Percentiles rank a stretch among this genome's conserved stretches.
These are phyloP conservation scores for Corymbia maculata DNA, from an alignment of 345 rosid species.

Conservation along the genomic window DNA sequence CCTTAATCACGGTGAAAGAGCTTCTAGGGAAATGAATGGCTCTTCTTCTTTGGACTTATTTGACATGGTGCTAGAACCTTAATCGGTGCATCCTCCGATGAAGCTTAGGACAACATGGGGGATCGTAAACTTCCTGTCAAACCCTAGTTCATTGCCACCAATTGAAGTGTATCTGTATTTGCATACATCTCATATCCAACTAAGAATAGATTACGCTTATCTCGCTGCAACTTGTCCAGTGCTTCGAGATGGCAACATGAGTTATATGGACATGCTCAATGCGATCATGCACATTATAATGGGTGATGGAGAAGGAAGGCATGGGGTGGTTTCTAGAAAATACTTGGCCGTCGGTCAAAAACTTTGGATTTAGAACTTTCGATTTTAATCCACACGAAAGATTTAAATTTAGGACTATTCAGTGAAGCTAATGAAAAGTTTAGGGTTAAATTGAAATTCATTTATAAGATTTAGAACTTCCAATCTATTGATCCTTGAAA, in stretches of 20 bases:
- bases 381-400: too few species aligned
- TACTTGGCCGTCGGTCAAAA: background rate
- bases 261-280: constrained; percentile 19
- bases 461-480: background rate
- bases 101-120: background rate
- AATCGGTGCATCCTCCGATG: background rate
- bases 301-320: constrained; percentile 18
- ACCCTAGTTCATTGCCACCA: constrained; percentile 15
- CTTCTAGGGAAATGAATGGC: background rate
- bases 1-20: background rate
- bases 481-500: background rate
- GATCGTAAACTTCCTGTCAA: background rate
- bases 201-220: constrained; percentile 9
- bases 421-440: background rate
- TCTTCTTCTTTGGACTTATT: background rate
- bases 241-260: constrained; percentile 6
- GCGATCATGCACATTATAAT: constrained; percentile 22
- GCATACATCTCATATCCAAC: constrained; percentile 9
- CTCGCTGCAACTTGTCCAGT: background rate
- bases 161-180: constrained; percentile 25
- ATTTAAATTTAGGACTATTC: background rate
- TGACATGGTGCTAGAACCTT: background rate
- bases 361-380: background rate
- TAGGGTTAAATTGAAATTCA: background rate
- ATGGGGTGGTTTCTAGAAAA: background rate